Conservation (phyloP, 2,329 filamentous ascomycete species). For the Neonectria coccinea region DNA sequence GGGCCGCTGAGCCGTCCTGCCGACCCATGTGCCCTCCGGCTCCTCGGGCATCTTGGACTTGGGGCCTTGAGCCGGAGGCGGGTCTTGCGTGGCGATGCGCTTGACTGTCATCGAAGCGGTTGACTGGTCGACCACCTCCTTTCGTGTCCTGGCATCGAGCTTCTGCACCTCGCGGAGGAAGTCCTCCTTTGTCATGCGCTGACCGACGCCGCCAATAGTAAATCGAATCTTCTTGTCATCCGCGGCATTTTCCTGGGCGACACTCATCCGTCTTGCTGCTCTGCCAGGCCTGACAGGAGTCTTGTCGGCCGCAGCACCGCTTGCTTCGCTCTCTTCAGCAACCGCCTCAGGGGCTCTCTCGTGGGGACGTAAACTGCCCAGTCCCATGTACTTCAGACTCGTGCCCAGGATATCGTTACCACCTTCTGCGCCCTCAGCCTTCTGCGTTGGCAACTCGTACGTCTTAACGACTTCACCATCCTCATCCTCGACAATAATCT, state of each 20-base stretch:
- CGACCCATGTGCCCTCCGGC: slow-evolving; percentile 25
- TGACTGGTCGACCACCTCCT: slow-evolving; percentile 65
- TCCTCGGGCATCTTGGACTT: slow-evolving; percentile 36
- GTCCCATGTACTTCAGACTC: slow-evolving; percentile 66
- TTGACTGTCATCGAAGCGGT: slow-evolving; percentile 62
- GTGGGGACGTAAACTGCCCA: slow-evolving; percentile 58
- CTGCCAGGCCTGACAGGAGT: slow-evolving; percentile 61
- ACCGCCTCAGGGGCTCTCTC: slow-evolving; percentile 51
- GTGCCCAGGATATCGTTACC: slow-evolving; percentile 56
- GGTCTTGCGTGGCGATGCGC: slow-evolving; percentile 59
- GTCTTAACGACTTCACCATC: slow-evolving; percentile 89
- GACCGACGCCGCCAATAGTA: slow-evolving; percentile 78
- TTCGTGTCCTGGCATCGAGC: slow-evolving; percentile 74
- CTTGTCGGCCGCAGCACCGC: slow-evolving; percentile 48
- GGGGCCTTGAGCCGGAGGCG: slow-evolving; percentile 35
- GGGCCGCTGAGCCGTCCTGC: slow-evolving; percentile 8
- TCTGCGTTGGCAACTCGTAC: slow-evolving; percentile 76
- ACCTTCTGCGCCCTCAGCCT: slow-evolving; percentile 49
- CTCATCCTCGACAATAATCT: slow-evolving; percentile 89
- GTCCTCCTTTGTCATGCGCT: slow-evolving; percentile 82
- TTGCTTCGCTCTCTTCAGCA: slow-evolving; percentile 48
- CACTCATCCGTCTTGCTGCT: slow-evolving; percentile 57
- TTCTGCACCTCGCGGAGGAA: slow-evolving; percentile 81
- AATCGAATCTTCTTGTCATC: slow-evolving; percentile 82
- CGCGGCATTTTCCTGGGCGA: slow-evolving; percentile 60